Conservation (phyloP, 345 rosid species). For the Camelina laxa region DNA sequence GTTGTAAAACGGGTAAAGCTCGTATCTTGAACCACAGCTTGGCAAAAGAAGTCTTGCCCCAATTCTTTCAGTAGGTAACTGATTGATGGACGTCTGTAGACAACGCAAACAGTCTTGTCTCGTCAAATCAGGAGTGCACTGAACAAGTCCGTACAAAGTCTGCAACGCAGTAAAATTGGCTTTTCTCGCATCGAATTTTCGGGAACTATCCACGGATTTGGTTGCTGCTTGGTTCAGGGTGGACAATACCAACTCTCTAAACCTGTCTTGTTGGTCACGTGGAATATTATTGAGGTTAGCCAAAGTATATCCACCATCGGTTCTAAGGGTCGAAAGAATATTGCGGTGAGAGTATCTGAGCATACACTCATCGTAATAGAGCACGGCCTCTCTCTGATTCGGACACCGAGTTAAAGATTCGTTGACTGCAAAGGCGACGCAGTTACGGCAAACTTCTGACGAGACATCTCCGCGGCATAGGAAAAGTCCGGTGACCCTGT, state of each 20-base stretch:
- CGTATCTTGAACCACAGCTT: conserved; percentile 49
- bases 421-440: too few species aligned
- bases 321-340: too few species aligned
- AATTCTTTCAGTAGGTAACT: neutral
- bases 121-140: conserved; percentile 56
- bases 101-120: conserved; percentile 20
- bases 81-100: neutral
- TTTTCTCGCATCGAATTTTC: conserved; percentile 34
- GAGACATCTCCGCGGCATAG: too few species aligned
- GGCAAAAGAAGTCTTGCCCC: conserved; percentile 41
- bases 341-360: too few species aligned
- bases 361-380: too few species aligned
- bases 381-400: too few species aligned
- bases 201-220: neutral
- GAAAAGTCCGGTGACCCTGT: too few species aligned
- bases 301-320: too few species aligned
- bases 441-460: too few species aligned
- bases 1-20: conserved; percentile 40
- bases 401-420: too few species aligned
- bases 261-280: neutral
- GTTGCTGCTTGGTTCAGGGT: neutral
- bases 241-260: neutral
- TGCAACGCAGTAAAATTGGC: neutral
- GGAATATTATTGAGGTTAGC: too few species aligned
- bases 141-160: conserved; percentile 43